A percentile compares a stretch with the other conserved stretches of the same genome.
phyloP scores from a whole-genome alignment of 2,329 filamentous ascomycete species.

The Hymenoscyphus infarciens region DNA sequence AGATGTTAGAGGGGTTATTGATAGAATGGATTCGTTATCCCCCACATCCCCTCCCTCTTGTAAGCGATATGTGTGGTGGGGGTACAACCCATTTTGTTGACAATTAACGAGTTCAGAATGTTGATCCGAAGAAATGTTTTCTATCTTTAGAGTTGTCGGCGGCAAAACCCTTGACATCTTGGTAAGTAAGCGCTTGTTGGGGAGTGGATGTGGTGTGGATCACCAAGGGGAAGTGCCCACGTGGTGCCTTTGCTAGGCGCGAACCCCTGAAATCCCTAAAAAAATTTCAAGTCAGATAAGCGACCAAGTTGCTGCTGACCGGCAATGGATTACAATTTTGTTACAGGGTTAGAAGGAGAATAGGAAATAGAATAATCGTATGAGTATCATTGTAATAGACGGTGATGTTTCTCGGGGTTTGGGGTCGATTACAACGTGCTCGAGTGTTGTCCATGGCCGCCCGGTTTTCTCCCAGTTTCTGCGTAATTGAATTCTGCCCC shows the following conservation, averaged over 20 bases:
- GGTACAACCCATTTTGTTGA: background rate
- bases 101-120: background rate
- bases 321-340: background rate
- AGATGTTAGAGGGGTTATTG: background rate
- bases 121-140: background rate
- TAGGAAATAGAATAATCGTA: background rate
- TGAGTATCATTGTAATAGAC: background rate
- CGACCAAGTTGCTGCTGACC: background rate
- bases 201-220: background rate
- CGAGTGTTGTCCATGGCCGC: background rate
- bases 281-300: background rate
- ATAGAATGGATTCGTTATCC: background rate
- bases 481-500: background rate
- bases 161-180: background rate
- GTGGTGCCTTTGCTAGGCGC: background rate
- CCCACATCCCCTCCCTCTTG: background rate
- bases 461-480: background rate
- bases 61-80: background rate
- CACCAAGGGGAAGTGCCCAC: background rate
- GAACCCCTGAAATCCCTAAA: background rate
- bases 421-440: background rate
- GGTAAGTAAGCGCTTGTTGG: background rate
- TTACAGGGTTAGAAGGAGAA: background rate
- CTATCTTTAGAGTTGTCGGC: background rate
- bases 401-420: no score